A percentile compares a stretch with the other conserved stretches of the same genome.
Conservation (phyloP, 768 basidiomycete species). For the Pseudohyphozyma bogoriensis region DNA sequence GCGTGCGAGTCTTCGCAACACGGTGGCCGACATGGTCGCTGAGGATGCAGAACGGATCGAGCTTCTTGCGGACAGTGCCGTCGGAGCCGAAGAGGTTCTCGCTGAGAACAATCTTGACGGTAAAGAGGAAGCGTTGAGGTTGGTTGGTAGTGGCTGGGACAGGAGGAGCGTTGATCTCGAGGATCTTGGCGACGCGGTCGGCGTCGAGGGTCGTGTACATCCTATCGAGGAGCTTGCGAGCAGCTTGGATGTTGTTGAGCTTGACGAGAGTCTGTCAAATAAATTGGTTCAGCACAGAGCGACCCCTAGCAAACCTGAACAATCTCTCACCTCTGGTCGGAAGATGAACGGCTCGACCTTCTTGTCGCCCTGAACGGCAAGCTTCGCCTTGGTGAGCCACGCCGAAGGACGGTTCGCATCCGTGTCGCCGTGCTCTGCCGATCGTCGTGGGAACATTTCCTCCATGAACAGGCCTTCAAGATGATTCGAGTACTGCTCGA, state of each 20-base stretch:
- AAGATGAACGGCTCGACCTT: constrained; percentile 94
- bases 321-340: constrained; percentile 48
- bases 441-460: constrained; percentile 85
- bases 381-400: constrained; percentile 44
- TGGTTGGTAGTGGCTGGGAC: constrained; percentile 52
- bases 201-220: constrained; percentile 87
- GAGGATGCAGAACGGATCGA: constrained; percentile 88
- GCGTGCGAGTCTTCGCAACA: constrained; percentile 86
- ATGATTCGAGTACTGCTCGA: constrained; percentile 81
- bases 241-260: constrained; percentile 91
- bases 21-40: constrained; percentile 85
- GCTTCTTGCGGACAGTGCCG: constrained; percentile 55
- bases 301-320: too few relatives aligned
- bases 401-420: constrained; percentile 35
- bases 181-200: constrained; percentile 64
- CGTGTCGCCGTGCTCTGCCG: constrained; percentile 49
- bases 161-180: constrained; percentile 20
- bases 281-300: neutral
- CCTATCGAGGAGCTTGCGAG: constrained; percentile 78
- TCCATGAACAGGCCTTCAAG: constrained; percentile 81
- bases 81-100: constrained; percentile 55
- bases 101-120: constrained; percentile 84
- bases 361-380: constrained; percentile 63
- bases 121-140: constrained; percentile 51
- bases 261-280: constrained; percentile 72